A percentile compares a stretch with the other conserved stretches of the same genome.
These are phyloP conservation scores for Neurospora tetrasperma DNA, from an alignment of 495 filamentous ascomycete species.

Conservation along the genomic window DNA sequence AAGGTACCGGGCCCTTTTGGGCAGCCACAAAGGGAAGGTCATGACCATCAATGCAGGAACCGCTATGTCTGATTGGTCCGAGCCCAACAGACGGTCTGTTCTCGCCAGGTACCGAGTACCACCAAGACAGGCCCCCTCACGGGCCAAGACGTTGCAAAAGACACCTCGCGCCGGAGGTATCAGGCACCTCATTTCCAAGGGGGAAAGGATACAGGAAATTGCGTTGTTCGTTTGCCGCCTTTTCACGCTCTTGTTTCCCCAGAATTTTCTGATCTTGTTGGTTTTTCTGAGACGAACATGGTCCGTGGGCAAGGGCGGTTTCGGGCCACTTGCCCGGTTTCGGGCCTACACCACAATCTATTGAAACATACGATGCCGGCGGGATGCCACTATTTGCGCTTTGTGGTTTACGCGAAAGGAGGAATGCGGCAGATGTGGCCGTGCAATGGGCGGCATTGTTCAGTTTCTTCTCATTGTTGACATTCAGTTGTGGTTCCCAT, in stretches of 20 bases:
- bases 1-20: background rate
- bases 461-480: background rate
- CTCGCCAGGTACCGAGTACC: background rate
- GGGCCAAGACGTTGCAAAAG: background rate
- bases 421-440: background rate
- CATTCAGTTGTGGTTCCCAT: background rate
- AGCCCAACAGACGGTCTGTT: background rate
- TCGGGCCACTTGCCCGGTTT: background rate
- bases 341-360: background rate
- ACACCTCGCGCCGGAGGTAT: background rate
- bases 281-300: background rate
- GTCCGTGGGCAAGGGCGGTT: background rate
- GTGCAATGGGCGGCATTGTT: background rate
- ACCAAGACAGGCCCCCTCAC: background rate
- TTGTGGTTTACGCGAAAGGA: background rate
- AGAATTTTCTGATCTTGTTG: background rate
- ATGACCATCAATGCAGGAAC: background rate
- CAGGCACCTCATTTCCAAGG: background rate
- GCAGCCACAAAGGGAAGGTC: background rate
- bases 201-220: background rate
- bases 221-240: background rate
- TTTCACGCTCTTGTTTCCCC: background rate
- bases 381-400: background rate
- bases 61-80: background rate
- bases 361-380: background rate